These are phyloP conservation scores for Hygrocybe coccinea DNA, from an alignment of 768 basidiomycete genomes.

Conservation along the genomic window DNA sequence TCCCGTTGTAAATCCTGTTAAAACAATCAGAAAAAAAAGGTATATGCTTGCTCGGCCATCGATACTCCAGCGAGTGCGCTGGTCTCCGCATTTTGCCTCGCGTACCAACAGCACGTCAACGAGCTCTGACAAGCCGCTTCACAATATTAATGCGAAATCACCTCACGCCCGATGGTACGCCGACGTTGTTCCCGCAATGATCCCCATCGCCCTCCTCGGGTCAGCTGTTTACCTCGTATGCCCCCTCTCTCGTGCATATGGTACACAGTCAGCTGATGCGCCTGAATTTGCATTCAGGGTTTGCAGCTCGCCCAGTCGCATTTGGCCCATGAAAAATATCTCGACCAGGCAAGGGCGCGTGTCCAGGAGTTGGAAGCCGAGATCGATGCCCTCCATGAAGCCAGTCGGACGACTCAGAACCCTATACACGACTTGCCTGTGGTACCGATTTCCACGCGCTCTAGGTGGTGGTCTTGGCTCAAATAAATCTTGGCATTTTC, in stretches of 20 bases:
- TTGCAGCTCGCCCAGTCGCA: constrained; percentile 59
- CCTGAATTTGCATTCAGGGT: constrained; percentile 38
- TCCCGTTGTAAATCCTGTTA: too few species aligned
- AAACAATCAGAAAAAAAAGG: too few species aligned
- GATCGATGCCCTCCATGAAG: constrained; percentile 41
- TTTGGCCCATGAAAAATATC: constrained; percentile 67
- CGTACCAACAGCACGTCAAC: background rate
- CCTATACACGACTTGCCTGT: background rate
- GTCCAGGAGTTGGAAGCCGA: constrained; percentile 57
- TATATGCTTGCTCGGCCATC: background rate
- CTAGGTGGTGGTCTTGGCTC: constrained; percentile 6
- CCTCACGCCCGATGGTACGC: constrained; percentile 66
- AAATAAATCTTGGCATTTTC: background rate
- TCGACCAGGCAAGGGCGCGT: constrained; percentile 53
- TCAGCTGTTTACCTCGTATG: constrained; percentile 73
- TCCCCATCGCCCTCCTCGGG: constrained; percentile 72
- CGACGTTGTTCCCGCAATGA: constrained; percentile 67
- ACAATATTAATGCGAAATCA: too few species aligned
- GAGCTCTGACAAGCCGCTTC: background rate
- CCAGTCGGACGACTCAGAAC: background rate
- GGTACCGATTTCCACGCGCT: background rate
- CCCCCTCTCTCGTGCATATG: constrained; percentile 4
- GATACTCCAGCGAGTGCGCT: background rate
- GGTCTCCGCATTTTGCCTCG: background rate
- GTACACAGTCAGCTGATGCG: background rate